Evolutionary conservation across 768 basidiomycete genomes (phyloP).

Genomic region (Jaapia argillacea): DNA sequence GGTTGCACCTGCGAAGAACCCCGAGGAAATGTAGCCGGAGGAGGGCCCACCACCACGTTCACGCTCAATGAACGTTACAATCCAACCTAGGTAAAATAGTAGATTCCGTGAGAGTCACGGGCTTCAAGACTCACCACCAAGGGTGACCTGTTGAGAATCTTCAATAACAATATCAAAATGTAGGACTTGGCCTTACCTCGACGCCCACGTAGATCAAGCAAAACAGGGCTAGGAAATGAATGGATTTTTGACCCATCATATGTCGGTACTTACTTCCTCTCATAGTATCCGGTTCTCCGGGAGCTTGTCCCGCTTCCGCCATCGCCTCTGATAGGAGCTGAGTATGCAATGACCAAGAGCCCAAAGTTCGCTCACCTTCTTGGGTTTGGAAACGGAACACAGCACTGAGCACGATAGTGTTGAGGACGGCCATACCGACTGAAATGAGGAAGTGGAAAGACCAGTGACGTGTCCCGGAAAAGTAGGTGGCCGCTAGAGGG

Average conservation of each 20-base stretch:
- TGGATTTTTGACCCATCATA: constrained; percentile 27
- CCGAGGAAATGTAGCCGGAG: constrained; percentile 40
- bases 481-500: constrained; percentile 77
- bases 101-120: not conserved
- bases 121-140: constrained; percentile 24
- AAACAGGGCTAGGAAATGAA: constrained; percentile 33
- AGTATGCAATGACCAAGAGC: not conserved
- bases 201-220: constrained; percentile 33
- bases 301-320: constrained; percentile 37
- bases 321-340: constrained; percentile 35
- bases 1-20: constrained; percentile 36
- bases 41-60: constrained; percentile 34
- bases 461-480: constrained; percentile 57
- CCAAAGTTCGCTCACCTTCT: constrained; percentile 36
- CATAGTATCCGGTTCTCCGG: constrained; percentile 24
- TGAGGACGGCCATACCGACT: constrained; percentile 52
- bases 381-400: constrained; percentile 66
- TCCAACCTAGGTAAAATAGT: constrained; percentile 32
- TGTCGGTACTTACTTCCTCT: constrained; percentile 35
- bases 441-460: constrained; percentile 72
- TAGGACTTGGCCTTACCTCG: too few species aligned
- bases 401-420: constrained; percentile 35
- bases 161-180: not conserved
- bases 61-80: constrained; percentile 38
- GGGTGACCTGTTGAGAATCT: constrained; percentile 19